Evolutionary conservation across 129 eudicot genomes (phyloP).

Genomic region (Pittosporum tobira): DNA sequence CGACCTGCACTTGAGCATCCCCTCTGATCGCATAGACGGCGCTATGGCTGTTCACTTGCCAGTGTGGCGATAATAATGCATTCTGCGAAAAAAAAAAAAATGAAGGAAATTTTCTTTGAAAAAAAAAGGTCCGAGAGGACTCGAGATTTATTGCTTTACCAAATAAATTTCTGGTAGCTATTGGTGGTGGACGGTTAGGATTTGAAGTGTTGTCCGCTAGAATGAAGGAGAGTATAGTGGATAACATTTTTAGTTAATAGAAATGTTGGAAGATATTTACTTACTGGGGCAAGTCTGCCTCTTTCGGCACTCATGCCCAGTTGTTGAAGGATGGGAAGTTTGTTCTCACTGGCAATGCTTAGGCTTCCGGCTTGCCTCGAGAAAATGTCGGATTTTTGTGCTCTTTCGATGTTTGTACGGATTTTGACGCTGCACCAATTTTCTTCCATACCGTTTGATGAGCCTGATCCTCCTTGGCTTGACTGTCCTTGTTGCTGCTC

Average conservation of each 20-base stretch:
- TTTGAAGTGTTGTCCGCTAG: neutral
- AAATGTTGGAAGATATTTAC: neutral
- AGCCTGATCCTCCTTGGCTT: neutral
- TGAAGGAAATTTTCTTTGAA: neutral
- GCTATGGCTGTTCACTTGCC: slow-evolving; percentile 49
- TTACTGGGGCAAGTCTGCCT: slow-evolving; percentile 51
- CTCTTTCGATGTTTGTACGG: slow-evolving; percentile 35
- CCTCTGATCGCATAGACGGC: slow-evolving; percentile 48
- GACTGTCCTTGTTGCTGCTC: slow-evolving; percentile 16
- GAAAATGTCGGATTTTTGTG: slow-evolving; percentile 40
- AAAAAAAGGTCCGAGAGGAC: neutral
- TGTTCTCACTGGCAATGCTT: slow-evolving; percentile 29
- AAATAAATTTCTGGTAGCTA: neutral
- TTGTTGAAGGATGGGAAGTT: slow-evolving; percentile 47
- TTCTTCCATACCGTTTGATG: slow-evolving; percentile 50
- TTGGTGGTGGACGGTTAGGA: neutral
- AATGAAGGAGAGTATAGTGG: neutral
- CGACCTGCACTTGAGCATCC: slow-evolving; percentile 46
- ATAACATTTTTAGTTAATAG: neutral
- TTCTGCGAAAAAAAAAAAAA: slow-evolving; percentile 22
- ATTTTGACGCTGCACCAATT: slow-evolving; percentile 42
- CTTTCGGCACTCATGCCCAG: slow-evolving; percentile 61
- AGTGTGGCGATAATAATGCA: slow-evolving; percentile 42
- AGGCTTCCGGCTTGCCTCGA: slow-evolving; percentile 49
- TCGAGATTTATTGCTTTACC: neutral